A percentile compares a stretch with the other conserved stretches of the same genome.
Evolutionary conservation across 371 early-diverging fungal genomes (phyloP).

Genomic region (Mycotypha africana): DNA sequence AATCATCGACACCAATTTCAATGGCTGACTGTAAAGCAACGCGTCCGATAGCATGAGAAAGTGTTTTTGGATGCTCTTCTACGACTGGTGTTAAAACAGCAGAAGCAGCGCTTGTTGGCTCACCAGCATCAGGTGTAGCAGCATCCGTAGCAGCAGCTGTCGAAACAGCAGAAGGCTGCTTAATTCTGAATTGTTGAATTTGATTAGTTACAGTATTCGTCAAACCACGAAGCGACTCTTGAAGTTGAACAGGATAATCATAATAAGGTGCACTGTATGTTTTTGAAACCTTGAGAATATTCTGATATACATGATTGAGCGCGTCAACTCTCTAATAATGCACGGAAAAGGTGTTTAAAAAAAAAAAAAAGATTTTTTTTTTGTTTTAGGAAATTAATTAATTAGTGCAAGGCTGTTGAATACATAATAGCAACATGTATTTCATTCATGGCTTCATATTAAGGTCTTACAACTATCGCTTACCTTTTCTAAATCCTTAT

Average conservation of each 20-base stretch:
- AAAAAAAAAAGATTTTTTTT: too few species aligned
- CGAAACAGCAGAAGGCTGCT: conserved; percentile 18
- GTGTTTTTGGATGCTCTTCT: conserved; percentile 51
- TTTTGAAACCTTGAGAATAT: conserved; percentile 70
- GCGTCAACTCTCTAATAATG: conserved; percentile 58
- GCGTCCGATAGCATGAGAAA: conserved; percentile 72
- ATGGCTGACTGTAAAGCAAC: conserved; percentile 62
- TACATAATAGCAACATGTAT: too few species aligned
- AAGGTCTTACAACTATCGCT: conserved; percentile 3
- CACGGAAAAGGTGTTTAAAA: background rate
- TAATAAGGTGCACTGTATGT: conserved; percentile 68
- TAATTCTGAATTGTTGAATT: conserved; percentile 57
- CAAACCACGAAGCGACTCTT: conserved; percentile 66
- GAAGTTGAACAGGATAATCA: conserved; percentile 74
- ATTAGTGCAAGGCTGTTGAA: too few species aligned
- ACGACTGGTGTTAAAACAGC: too few species aligned
- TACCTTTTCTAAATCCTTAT: conserved; percentile 77
- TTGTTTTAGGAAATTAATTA: too few species aligned
- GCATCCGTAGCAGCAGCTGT: conserved; percentile 22
- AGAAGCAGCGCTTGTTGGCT: too few species aligned
- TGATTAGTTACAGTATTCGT: conserved; percentile 56
- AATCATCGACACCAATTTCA: conserved; percentile 67
- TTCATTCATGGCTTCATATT: background rate
- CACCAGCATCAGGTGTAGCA: conserved; percentile 15
- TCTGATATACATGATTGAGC: conserved; percentile 57